Percentiles rank a stretch among this genome's conserved stretches.
These are phyloP conservation scores for Rhytidiadelphus loreus DNA, from an alignment of 225 moss, liverwort and hornwort genomes.

Conservation along the genomic window DNA sequence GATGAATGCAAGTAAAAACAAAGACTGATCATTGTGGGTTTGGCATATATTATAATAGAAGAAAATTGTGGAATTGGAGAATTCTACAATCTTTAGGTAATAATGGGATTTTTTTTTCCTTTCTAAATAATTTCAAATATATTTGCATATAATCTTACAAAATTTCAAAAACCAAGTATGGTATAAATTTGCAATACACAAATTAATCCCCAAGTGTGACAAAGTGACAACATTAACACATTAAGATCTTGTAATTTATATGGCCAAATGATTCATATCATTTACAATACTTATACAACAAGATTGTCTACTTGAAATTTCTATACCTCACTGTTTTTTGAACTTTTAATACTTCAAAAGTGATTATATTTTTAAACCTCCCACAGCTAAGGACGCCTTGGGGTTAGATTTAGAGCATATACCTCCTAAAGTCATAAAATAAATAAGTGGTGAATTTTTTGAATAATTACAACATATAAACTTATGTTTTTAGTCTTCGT, in stretches of 20 bases:
- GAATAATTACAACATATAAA: background rate
- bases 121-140: too few species aligned
- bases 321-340: background rate
- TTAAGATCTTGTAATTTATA: background rate
- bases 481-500: background rate
- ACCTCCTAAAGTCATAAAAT: too few species aligned
- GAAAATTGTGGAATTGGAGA: background rate
- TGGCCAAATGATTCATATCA: background rate
- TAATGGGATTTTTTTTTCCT: background rate
- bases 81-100: background rate
- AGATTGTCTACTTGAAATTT: background rate
- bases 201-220: background rate
- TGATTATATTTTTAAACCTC: background rate
- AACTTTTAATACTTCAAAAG: background rate
- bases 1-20: too few species aligned
- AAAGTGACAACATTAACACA: background rate
- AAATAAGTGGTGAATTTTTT: background rate
- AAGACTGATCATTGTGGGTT: too few species aligned
- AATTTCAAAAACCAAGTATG: background rate
- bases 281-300: background rate
- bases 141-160: background rate
- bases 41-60: too few species aligned
- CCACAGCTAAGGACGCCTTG: rapidly evolving
- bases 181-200: background rate
- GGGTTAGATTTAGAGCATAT: background rate